Percentiles rank a stretch among this genome's conserved stretches.
Conservation (phyloP, 768 basidiomycete species). For the Tremella mesenterica region DNA sequence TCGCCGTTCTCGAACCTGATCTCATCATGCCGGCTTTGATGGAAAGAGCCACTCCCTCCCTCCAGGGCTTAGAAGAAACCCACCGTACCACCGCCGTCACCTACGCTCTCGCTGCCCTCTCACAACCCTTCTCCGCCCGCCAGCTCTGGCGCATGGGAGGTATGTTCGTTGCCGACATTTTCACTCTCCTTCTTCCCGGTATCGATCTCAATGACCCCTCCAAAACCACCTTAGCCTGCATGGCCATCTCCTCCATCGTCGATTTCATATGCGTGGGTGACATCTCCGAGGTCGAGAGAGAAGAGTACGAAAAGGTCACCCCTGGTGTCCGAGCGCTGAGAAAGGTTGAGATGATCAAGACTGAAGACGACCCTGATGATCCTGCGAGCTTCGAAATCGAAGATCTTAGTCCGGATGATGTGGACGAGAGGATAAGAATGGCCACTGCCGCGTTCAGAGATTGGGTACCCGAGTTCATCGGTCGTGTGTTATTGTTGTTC, state of each 20-base stretch:
- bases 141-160: conserved; percentile 71
- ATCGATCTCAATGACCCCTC: conserved; percentile 59
- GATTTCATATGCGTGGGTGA: conserved; percentile 33
- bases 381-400: conserved; percentile 27
- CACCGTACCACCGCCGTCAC: conserved; percentile 77
- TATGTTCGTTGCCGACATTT: conserved; percentile 67
- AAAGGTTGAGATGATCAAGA: conserved; percentile 46
- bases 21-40: conserved; percentile 70
- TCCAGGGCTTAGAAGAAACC: conserved; percentile 86
- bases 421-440: conserved; percentile 63
- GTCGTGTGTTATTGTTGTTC: conserved; percentile 66
- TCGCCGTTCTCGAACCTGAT: conserved; percentile 77
- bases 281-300: conserved; percentile 22
- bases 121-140: conserved; percentile 69
- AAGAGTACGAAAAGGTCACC: conserved; percentile 14
- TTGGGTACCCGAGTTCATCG: conserved; percentile 74
- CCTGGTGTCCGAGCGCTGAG: conserved; percentile 36
- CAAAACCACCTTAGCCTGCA: conserved; percentile 35
- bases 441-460: conserved; percentile 67
- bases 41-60: conserved; percentile 71
- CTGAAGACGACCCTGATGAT: conserved; percentile 41
- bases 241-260: conserved; percentile 40
- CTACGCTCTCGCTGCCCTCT: conserved; percentile 71
- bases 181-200: conserved; percentile 73
- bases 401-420: conserved; percentile 55